Evolutionary conservation across 495 filamentous ascomycete genomes (phyloP).

Genomic region (Hamigera avellanea): DNA sequence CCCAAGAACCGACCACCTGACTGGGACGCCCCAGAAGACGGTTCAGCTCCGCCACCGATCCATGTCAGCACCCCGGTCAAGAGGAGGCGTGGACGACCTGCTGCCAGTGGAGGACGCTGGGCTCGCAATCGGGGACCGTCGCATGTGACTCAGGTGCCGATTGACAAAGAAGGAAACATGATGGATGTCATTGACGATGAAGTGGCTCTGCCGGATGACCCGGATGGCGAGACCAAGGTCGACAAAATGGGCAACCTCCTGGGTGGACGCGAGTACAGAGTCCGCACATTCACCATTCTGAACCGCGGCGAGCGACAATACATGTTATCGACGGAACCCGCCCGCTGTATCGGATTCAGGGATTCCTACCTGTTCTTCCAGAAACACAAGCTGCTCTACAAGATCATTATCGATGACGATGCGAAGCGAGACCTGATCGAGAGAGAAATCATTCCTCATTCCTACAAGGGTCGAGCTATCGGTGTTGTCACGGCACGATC

Average conservation of each 20-base stretch:
- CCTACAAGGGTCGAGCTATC: conserved; percentile 95
- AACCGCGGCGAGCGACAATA: conserved; percentile 79
- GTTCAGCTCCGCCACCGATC: conserved; percentile 38
- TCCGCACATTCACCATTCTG: conserved; percentile 80
- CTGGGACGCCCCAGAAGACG: conserved; percentile 54
- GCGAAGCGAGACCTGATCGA: conserved; percentile 91
- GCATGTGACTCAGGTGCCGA: conserved; percentile 66
- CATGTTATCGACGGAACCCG: conserved; percentile 97
- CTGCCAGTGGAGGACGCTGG: conserved; percentile 59
- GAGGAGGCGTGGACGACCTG: conserved; percentile 55
- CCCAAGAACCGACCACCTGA: conserved; percentile 73
- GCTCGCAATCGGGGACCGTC: conserved; percentile 55
- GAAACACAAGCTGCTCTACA: conserved; percentile 87
- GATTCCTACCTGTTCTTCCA: conserved; percentile 98
- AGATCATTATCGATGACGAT: conserved; percentile 88
- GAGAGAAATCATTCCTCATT: conserved; percentile 87
- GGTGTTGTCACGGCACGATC: conserved; percentile 94
- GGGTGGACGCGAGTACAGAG: conserved; percentile 81
- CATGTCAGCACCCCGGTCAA: conserved; percentile 47
- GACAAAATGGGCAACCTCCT: conserved; percentile 73
- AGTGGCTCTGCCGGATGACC: conserved; percentile 74
- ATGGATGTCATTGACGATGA: conserved; percentile 89
- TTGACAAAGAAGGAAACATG: conserved; percentile 92
- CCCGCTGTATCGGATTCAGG: conserved; percentile 89
- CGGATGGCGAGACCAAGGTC: conserved; percentile 85